Evolutionary conservation across 768 basidiomycete species (phyloP), one percentile per base, ranked within the genome.

Genomic region (Mycena galopus): DNA sequence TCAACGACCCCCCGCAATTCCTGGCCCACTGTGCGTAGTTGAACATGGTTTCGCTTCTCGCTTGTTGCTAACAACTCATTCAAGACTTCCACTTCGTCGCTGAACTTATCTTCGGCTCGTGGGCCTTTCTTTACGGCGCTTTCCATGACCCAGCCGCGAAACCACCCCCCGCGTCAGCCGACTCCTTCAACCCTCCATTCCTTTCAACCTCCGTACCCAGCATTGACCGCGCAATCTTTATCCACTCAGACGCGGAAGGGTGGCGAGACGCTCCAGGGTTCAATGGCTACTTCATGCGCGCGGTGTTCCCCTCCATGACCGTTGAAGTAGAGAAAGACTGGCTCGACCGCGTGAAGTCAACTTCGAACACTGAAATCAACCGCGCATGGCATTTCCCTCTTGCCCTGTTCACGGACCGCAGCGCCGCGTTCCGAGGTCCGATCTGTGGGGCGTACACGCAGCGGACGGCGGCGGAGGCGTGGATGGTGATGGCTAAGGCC

Each of bases 1-100:
- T 85, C 75, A 88, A 87, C 74, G 88, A 89, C 65, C 87, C 89
- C 11, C 72, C 82, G 17, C 88, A 89, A 74, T 88, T 75, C 47
- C 25, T 75, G 39, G 69, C 69, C 21, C 73, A 74, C 68, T 74
- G 73, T 66, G 57, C 8, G 61, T 51, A 21, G n/a, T n/a, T n/a
- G n/a, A 39, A 32, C 3, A 23, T 12, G 3, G 1, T n/a, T 27
- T 16, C 7, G n/a, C 50, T 0, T 56, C 11, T 60, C 19, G 8
- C 51, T 39, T 53, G 44, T 14, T 37, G 1, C n/a, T 51, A 7
- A 90, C 83, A 81, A 89, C 58, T 79, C 81, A 65, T 27, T 89
- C 89, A n/a, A 77, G 91, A 91, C 76, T 91, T 90, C 77, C 91
- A 92, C 78, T 91, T 90, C 73, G 88, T 86, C 59, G 91, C 90